Evolutionary conservation across 2,329 filamentous ascomycete species (phyloP).

Genomic region (Lachnellula hyalina): DNA sequence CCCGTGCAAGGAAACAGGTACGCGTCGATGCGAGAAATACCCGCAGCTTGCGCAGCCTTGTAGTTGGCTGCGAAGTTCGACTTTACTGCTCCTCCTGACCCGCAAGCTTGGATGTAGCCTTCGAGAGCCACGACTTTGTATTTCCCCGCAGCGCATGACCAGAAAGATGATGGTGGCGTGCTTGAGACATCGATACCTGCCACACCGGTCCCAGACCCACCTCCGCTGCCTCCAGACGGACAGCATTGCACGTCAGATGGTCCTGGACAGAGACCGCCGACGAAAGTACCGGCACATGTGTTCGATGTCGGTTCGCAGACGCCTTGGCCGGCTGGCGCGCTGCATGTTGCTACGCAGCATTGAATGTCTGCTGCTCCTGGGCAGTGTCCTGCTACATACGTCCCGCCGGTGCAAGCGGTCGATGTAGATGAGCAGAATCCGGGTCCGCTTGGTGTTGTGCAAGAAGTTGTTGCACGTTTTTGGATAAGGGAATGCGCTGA

Average conservation of each 20-base stretch:
- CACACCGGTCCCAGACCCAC: conserved; percentile 1
- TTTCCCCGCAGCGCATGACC: conserved; percentile 12
- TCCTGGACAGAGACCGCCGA: conserved; percentile 15
- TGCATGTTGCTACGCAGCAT: conserved; percentile 19
- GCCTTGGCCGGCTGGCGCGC: conserved; percentile 9
- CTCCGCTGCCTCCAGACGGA: not conserved
- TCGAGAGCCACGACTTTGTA: conserved; percentile 14
- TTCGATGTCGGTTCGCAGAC: conserved; percentile 12
- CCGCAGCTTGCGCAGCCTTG: conserved; percentile 18
- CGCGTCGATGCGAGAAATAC: conserved; percentile 19
- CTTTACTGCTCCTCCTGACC: conserved; percentile 17
- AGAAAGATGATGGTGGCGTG: conserved; percentile 9
- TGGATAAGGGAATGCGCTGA: not conserved
- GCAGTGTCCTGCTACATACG: conserved; percentile 12
- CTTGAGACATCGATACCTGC: conserved; percentile 15
- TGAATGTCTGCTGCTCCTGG: conserved; percentile 16
- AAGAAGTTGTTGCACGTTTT: conserved; percentile 4
- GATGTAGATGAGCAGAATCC: conserved; percentile 11
- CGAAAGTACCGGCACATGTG: conserved; percentile 10
- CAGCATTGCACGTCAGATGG: conserved; percentile 20
- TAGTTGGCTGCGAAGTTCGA: conserved; percentile 17
- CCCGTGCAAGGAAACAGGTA: conserved; percentile 27
- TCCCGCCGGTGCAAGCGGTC: conserved; percentile 5
- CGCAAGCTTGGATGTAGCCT: conserved; percentile 19
- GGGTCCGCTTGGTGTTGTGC: not conserved